These are phyloP conservation scores for Sextonia rubra DNA, from an alignment of 164 flowering plant species.

Conservation along the genomic window DNA sequence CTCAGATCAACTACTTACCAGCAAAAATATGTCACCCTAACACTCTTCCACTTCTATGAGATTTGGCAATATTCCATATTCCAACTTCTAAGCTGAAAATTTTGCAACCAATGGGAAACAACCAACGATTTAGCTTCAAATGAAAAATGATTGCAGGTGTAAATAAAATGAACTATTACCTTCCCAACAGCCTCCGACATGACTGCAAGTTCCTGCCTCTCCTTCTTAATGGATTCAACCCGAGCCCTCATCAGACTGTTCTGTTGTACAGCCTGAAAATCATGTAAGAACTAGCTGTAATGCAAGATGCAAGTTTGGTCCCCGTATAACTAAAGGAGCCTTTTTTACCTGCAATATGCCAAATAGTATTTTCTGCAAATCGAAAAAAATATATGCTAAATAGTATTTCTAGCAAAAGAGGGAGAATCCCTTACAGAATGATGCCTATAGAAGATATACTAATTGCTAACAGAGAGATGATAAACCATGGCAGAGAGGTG, in stretches of 20 bases:
- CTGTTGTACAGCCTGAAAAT: slow-evolving; percentile 42
- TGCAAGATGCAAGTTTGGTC: not conserved
- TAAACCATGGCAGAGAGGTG: too few species aligned
- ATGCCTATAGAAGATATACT: too few species aligned
- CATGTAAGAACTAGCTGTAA: not conserved
- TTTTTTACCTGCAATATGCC: not conserved
- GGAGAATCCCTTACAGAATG: too few species aligned
- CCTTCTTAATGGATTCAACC: slow-evolving; percentile 37
- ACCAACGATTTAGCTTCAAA: not conserved
- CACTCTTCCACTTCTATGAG: not conserved
- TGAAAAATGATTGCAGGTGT: not conserved
- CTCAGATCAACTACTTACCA: not conserved
- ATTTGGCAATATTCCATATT: slow-evolving; percentile 19
- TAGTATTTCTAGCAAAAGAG: too few species aligned
- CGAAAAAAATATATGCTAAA: too few species aligned
- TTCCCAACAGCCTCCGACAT: slow-evolving; percentile 24
- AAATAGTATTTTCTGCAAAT: too few species aligned
- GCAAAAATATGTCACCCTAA: not conserved
- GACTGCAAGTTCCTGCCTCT: slow-evolving; percentile 22
- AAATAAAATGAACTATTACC: slow-evolving; percentile 23
- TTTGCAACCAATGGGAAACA: not conserved
- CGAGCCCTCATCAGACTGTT: slow-evolving; percentile 29
- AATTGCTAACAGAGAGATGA: too few species aligned
- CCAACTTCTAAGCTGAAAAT: slow-evolving; percentile 35
- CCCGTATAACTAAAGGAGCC: not conserved